Percentiles rank a stretch among this genome's conserved stretches.
phyloP scores from a whole-genome alignment of 495 filamentous ascomycete genomes.

The Entonaema liquescens region DNA sequence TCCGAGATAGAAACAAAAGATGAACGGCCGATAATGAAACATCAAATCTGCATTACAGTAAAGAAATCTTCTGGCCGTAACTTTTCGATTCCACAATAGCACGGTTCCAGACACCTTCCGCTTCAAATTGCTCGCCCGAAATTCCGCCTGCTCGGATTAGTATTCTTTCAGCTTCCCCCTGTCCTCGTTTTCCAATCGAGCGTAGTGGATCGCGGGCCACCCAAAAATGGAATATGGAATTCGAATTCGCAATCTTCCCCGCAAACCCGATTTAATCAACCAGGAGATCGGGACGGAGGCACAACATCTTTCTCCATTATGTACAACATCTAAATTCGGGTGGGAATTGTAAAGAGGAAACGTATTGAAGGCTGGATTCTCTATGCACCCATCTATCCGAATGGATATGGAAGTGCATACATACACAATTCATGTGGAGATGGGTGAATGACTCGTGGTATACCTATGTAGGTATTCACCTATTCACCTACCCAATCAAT shows the following conservation, averaged over 20 bases:
- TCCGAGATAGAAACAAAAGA: background rate
- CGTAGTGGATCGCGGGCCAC: constrained; percentile 27
- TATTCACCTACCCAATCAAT: too few species aligned
- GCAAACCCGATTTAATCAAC: constrained; percentile 33
- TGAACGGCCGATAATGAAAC: constrained; percentile 23
- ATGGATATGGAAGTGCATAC: background rate
- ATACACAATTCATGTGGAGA: background rate
- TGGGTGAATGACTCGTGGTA: background rate
- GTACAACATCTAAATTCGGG: background rate
- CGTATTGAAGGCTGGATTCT: background rate
- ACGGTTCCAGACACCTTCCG: constrained; percentile 31
- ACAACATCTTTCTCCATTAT: constrained; percentile 13
- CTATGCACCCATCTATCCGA: background rate
- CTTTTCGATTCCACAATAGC: background rate
- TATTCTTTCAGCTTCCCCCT: background rate
- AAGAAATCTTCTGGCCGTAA: constrained; percentile 9
- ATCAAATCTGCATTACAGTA: constrained; percentile 18
- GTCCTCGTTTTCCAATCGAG: constrained; percentile 7
- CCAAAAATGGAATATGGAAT: constrained; percentile 28
- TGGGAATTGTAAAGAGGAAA: background rate
- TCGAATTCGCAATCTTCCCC: constrained; percentile 38
- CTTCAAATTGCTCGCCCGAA: constrained; percentile 38
- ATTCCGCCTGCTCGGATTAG: constrained; percentile 27
- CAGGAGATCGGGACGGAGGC: constrained; percentile 27
- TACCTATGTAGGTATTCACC: too few species aligned